Base-by-base conservation (phyloP, 805 yeast species). In the Scheffersomyces ergatensis region DNA sequence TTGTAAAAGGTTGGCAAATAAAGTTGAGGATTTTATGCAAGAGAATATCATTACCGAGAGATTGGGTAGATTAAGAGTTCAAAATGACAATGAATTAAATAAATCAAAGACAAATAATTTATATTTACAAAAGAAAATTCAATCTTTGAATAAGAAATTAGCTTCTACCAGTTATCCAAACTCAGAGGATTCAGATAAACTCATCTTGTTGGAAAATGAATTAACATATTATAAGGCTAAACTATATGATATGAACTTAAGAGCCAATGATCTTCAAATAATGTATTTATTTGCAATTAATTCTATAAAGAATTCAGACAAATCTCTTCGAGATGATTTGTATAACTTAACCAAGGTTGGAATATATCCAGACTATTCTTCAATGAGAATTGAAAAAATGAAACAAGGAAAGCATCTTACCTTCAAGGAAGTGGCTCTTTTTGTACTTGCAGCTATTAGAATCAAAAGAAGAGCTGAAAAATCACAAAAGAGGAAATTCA, bases 181-280 rank as follows among this genome's bases (percentile, higher is more conserved):
- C 20, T 4, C 14, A 8, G 14, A 6, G 9, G 29, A 29, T 26
- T 30, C 9, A 16, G 38, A 31, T 39, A 37, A 30, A 38, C 33
- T 44, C 7, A 52, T 46, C 15, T 48, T 64, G 12, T 53, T 67
- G 25, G 66, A 67, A 34, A 62, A 63, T 36, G 77, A 77, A 51
- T 57, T 68, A 45, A 69, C 69, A 25, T 66, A 73, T 40, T 74
- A 70, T 54, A 70, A 62, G 47, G 70, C 78, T 38, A 75, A 71
- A 48, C 58, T 76, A 35, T 68, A 69, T 34, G 80, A 78, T 42
- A 54, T 70, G 38, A 61, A 65, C 36, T 34, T 62, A 39, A 57
- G 51, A 36, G 54, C 61, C 35, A 62, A 65, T 36, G 71, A 67
- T 44, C 51, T 69, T 38, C 54, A 57, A 34, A 36, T 58, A 38